Percentiles rank a stretch among this genome's conserved stretches.
phyloP scores from a whole-genome alignment of 768 basidiomycete species.

The Amanita exitialis region DNA sequence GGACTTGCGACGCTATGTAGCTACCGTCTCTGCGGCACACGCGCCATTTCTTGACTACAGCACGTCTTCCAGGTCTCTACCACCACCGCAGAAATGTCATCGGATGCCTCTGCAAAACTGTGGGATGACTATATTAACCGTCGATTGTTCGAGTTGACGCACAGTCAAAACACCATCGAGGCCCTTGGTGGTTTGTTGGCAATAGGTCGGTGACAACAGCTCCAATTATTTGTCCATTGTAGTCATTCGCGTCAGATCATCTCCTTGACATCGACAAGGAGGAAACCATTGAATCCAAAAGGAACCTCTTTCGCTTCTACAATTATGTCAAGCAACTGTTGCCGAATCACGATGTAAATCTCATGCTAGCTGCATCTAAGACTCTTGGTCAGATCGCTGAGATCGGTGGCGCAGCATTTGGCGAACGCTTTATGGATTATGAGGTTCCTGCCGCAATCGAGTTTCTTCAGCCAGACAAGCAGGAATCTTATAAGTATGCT shows the following conservation, averaged over 20 bases:
- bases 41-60: conserved; percentile 9
- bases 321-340: conserved; percentile 92
- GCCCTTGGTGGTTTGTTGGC: conserved; percentile 82
- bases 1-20: conserved; percentile 67
- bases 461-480: conserved; percentile 67
- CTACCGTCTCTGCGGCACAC: conserved; percentile 15
- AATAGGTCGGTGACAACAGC: conserved; percentile 49
- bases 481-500: conserved; percentile 82
- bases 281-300: conserved; percentile 72
- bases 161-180: conserved; percentile 69
- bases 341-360: conserved; percentile 81
- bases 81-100: conserved; percentile 69
- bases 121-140: conserved; percentile 84
- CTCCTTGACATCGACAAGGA: conserved; percentile 70
- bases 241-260: conserved; percentile 35
- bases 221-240: conserved; percentile 2
- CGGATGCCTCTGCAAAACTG: conserved; percentile 69
- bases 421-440: conserved; percentile 82
- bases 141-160: conserved; percentile 72
- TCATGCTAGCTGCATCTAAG: conserved; percentile 94
- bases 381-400: conserved; percentile 82
- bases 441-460: conserved; percentile 83
- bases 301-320: conserved; percentile 78
- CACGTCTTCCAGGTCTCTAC: conserved; percentile 47
- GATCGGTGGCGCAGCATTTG: conserved; percentile 74